Evolutionary conservation across 2,329 filamentous ascomycete species (phyloP), one percentile per base, ranked within the genome.

Genomic region (Fusarium sp.): DNA sequence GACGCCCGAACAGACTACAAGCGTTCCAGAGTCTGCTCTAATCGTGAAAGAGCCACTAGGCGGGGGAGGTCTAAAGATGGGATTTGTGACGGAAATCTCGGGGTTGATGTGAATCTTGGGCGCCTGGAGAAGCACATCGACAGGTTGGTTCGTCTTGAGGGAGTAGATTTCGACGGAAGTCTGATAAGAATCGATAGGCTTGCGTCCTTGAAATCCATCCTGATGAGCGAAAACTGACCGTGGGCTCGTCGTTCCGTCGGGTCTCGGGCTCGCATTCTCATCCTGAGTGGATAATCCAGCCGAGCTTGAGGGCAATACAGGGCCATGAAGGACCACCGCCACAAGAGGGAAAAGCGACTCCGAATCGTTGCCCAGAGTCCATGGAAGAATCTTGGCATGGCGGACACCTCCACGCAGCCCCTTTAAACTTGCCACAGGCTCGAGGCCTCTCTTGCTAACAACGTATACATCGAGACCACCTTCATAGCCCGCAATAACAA

Each of bases 121-220:
- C 50, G 92, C 91, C 77, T 91, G 89, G 69, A 97, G 91, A 10
- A 98, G 85, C 1, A 94, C 93, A 29, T 92, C 89, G 64, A 98
- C 84, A 65, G 90, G 89, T 70, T 90, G 88, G 77, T 91, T 92
- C n/a, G 92, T 94, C 76, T 90, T 91, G 69, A 98, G 85, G 1
- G 95, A 98, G 82, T 96, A 97, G 0, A 98, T 86, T 76, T 98
- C 95, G 7, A 98, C 94, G 0, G 93, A 92, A 0, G 95, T 98
- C 82, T 97, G 95, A 79, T 96, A 97, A 56, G 88, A 88, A 59
- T 90, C 88, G 68, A 91, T 86, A 6, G 81, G 76, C 63, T 79
- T 75, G 63, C 82, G 84, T 36, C 77, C 83, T 63, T 81, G 77
- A 65, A 77, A 77, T 54, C 77, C 79, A 52, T 82, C 83, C 74